Conservation (phyloP, 805 yeast species). For the Torulaspora gathmanii region DNA sequence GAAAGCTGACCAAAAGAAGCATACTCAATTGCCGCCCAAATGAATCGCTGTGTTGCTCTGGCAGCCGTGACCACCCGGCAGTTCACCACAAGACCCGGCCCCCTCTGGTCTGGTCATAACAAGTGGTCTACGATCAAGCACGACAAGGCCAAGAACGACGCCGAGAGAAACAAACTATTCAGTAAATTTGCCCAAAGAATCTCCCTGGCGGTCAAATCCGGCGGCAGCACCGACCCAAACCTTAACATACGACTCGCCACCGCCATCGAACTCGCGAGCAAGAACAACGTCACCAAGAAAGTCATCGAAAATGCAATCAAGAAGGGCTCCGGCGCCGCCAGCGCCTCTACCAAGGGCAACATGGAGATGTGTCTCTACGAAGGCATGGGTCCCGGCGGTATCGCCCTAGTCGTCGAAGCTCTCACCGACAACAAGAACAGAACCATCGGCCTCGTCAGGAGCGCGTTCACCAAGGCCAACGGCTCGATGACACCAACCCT, state of each 20-base stretch:
- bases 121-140: constrained; percentile 96
- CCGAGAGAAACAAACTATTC: constrained; percentile 62
- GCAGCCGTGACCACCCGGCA: background rate
- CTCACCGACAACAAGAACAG: constrained; percentile 84
- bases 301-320: constrained; percentile 84
- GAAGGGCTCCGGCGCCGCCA: constrained; percentile 61
- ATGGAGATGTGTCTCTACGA: constrained; percentile 67
- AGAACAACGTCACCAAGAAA: constrained; percentile 71
- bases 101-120: constrained; percentile 61
- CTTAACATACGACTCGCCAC: constrained; percentile 59
- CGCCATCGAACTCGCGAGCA: constrained; percentile 70
- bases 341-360: constrained; percentile 38
- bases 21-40: background rate
- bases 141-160: constrained; percentile 90
- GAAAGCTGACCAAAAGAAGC: background rate
- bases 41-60: background rate
- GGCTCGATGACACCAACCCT: constrained; percentile 71
- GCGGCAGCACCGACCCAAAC: constrained; percentile 56
- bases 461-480: constrained; percentile 65
- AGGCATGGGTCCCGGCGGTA: constrained; percentile 90
- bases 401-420: constrained; percentile 79
- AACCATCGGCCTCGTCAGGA: constrained; percentile 69
- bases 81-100: constrained; percentile 1
- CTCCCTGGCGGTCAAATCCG: constrained; percentile 61
- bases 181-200: constrained; percentile 70